Evolutionary conservation across 129 eudicot species (phyloP).

Genomic region (Tanacetum coccineum): DNA sequence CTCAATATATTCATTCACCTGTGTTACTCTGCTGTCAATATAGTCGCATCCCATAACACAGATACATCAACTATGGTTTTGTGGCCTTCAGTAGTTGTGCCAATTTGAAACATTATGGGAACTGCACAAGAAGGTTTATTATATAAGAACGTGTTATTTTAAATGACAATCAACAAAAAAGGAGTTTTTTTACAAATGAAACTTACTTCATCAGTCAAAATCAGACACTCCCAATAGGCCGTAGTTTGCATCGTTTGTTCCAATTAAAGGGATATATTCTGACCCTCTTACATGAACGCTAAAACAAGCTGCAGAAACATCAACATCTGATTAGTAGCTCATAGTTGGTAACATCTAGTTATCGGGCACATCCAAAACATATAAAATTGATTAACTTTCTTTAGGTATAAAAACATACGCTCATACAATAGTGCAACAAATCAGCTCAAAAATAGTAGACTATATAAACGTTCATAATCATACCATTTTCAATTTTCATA

Average conservation of each 20-base stretch:
- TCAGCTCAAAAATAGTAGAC: neutral
- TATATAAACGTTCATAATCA: neutral
- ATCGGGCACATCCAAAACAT: neutral
- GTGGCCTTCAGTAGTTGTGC: too few species aligned
- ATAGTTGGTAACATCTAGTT: neutral
- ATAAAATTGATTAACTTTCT: neutral
- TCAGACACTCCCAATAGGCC: constrained; percentile 49
- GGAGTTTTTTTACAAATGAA: neutral
- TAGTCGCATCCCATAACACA: too few species aligned
- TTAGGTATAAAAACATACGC: neutral
- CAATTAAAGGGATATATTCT: constrained; percentile 76
- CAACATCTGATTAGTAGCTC: neutral
- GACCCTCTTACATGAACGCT: constrained; percentile 97
- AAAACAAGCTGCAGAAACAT: constrained; percentile 73
- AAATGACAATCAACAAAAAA: neutral
- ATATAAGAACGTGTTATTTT: neutral
- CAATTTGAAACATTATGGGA: neutral
- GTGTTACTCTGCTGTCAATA: neutral
- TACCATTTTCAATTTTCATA: constrained; percentile 96
- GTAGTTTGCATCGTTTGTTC: constrained; percentile 52
- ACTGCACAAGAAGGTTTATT: neutral
- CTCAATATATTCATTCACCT: neutral
- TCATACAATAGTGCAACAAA: constrained; percentile 1
- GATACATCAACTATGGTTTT: too few species aligned
- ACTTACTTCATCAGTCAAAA: constrained; percentile 34